A percentile compares a stretch with the other conserved stretches of the same genome.
Conservation (phyloP, 2,329 filamentous ascomycete species). For the Aspergillus sojae region DNA sequence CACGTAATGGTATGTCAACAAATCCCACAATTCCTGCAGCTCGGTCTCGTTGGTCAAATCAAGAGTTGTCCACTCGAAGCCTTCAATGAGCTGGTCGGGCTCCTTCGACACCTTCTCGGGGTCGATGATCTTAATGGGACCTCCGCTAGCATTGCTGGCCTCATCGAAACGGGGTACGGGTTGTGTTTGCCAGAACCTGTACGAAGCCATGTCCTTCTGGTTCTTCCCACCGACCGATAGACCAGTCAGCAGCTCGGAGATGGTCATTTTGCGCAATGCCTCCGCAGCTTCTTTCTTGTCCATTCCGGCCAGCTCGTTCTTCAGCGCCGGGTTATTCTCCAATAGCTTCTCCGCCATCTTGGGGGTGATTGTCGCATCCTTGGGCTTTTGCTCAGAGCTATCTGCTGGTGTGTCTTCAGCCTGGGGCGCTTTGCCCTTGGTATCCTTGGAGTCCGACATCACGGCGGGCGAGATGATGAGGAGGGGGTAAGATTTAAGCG, state of each 20-base stretch:
- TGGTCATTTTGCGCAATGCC: constrained; percentile 52
- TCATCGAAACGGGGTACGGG: constrained; percentile 80
- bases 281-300: constrained; percentile 62
- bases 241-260: constrained; percentile 53
- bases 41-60: constrained; percentile 77
- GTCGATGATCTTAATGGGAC: constrained; percentile 79
- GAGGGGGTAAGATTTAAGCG: constrained; percentile 21
- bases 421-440: constrained; percentile 12
- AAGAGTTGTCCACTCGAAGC: constrained; percentile 93
- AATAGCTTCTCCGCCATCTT: constrained; percentile 45
- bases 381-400: constrained; percentile 25
- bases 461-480: constrained; percentile 15
- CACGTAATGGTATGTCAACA: constrained; percentile 92
- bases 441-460: constrained; percentile 34
- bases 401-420: constrained; percentile 4
- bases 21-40: constrained; percentile 86
- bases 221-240: constrained; percentile 79
- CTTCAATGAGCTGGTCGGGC: constrained; percentile 72
- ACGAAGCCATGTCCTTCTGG: constrained; percentile 91
- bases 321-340: constrained; percentile 62
- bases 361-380: constrained; percentile 35
- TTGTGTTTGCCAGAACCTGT: constrained; percentile 99
- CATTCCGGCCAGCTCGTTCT: constrained; percentile 72
- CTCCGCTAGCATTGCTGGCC: constrained; percentile 67
- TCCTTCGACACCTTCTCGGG: constrained; percentile 78